These are phyloP conservation scores for Lumnitzera littorea DNA, from an alignment of 345 rosid species.

Conservation along the genomic window DNA sequence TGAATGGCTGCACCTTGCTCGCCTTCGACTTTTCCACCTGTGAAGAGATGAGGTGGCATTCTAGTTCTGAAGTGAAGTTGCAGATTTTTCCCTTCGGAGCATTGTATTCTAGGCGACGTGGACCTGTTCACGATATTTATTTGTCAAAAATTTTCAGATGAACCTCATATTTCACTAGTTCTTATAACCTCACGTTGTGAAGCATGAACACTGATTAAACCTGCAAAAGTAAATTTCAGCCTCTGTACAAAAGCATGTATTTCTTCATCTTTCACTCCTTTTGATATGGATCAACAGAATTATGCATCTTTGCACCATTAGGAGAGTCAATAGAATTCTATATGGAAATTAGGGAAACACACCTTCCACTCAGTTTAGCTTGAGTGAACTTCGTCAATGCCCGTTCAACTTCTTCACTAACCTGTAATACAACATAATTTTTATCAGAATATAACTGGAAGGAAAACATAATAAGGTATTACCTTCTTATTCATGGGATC, in stretches of 20 bases:
- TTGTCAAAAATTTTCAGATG: background rate
- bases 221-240: background rate
- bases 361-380: slow-evolving; percentile 52
- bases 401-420: slow-evolving; percentile 92
- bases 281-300: background rate
- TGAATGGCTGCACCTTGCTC: slow-evolving; percentile 84
- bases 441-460: slow-evolving; percentile 4
- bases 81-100: slow-evolving; percentile 48
- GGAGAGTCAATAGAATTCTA: background rate
- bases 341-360: slow-evolving; percentile 4
- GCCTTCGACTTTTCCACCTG: slow-evolving; percentile 89
- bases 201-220: background rate
- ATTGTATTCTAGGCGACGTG: slow-evolving; percentile 50
- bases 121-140: slow-evolving; percentile 27
- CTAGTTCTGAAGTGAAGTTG: slow-evolving; percentile 76
- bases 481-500: background rate
- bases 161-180: background rate
- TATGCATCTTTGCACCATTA: background rate
- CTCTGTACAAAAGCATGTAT: background rate
- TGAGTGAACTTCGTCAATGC: slow-evolving; percentile 67
- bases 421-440: slow-evolving; percentile 32
- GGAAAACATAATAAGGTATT: background rate
- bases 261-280: background rate
- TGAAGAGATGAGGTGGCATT: slow-evolving; percentile 91
- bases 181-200: background rate